Conservation (phyloP, 2,329 filamentous ascomycete genomes). For the Orbilia blumenaviensis region DNA sequence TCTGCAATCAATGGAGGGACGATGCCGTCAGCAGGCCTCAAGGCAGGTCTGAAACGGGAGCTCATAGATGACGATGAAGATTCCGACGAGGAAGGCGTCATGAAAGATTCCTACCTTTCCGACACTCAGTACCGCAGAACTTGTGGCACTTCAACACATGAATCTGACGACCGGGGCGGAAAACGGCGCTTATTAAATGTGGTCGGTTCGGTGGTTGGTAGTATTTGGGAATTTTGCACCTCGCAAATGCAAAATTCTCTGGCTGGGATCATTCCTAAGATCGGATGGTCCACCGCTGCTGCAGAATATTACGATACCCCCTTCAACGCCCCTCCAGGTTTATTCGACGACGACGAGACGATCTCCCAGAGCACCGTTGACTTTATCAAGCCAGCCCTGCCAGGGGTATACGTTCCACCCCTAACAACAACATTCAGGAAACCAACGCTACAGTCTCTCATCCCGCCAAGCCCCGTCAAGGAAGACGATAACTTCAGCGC, state of each 20-base stretch:
- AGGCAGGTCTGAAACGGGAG: slow-evolving; percentile 42
- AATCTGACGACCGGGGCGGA: slow-evolving; percentile 40
- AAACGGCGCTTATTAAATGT: slow-evolving; percentile 50
- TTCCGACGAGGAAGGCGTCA: slow-evolving; percentile 27
- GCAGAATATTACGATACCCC: slow-evolving; percentile 51
- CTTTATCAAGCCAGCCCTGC: slow-evolving; percentile 23
- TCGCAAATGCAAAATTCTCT: slow-evolving; percentile 51
- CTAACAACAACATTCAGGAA: slow-evolving; percentile 32
- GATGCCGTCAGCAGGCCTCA: slow-evolving; percentile 43
- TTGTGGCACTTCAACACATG: slow-evolving; percentile 48
- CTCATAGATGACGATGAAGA: slow-evolving; percentile 25
- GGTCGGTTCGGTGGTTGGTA: slow-evolving; percentile 51
- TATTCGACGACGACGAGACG: slow-evolving; percentile 37
- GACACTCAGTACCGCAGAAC: slow-evolving; percentile 44
- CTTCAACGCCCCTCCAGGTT: slow-evolving; percentile 44
- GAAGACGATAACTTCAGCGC: slow-evolving; percentile 35
- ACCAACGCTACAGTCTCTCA: slow-evolving; percentile 38
- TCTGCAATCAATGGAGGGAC: slow-evolving; percentile 47
- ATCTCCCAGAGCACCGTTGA: slow-evolving; percentile 10
- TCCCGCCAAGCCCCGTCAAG: slow-evolving; percentile 42
- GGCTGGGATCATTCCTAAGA: slow-evolving; percentile 51
- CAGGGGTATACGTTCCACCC: slow-evolving; percentile 4
- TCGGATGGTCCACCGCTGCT: slow-evolving; percentile 48
- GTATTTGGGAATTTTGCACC: slow-evolving; percentile 53
- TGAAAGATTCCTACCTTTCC: slow-evolving; percentile 48